Conservation (phyloP, 768 basidiomycete species). For the Pisolithus orientalis region DNA sequence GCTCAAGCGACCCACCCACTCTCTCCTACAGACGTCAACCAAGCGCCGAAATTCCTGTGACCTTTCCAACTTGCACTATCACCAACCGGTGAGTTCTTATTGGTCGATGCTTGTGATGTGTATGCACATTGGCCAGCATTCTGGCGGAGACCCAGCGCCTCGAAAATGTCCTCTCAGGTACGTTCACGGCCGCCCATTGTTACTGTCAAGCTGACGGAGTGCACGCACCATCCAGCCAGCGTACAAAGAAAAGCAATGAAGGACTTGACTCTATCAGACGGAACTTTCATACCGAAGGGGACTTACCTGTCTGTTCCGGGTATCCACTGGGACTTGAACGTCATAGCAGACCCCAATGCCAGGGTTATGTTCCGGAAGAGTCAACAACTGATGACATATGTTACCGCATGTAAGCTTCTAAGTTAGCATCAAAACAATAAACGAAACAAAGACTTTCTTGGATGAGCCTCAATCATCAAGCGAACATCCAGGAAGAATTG, state of each 20-base stretch:
- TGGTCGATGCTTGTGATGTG: no score
- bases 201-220: no score
- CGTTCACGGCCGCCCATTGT: neutral
- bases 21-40: no score
- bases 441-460: no score
- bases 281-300: slow-evolving; percentile 31
- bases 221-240: slow-evolving; percentile 11
- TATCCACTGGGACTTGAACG: neutral
- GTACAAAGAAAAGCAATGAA: slow-evolving; percentile 28
- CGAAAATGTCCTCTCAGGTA: slow-evolving; percentile 23
- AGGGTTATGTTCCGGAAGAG: slow-evolving; percentile 10
- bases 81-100: no score
- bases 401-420: neutral
- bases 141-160: slow-evolving; percentile 31
- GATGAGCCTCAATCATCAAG: no score
- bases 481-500: no score
- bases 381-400: neutral
- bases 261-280: slow-evolving; percentile 32
- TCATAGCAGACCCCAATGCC: slow-evolving; percentile 3
- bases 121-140: no score
- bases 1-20: no score
- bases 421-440: no score
- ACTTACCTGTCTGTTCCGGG: slow-evolving; percentile 18
- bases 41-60: no score
- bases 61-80: no score